Evolutionary conservation across 768 basidiomycete species (phyloP).

Genomic region (Galerina sulciceps): DNA sequence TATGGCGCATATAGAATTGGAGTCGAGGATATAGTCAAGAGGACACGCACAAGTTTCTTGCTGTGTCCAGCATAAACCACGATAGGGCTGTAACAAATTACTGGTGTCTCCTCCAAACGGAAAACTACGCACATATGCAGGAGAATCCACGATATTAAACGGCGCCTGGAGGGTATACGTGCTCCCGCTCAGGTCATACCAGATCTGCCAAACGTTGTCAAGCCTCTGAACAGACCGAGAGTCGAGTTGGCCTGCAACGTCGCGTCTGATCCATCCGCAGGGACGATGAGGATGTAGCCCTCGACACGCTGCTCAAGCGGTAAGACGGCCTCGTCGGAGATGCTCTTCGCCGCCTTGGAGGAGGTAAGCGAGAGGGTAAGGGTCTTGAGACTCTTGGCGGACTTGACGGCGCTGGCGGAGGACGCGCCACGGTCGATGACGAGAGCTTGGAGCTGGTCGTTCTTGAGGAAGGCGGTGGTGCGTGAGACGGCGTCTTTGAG

Average conservation of each 20-base stretch:
- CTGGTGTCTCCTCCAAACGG: background rate
- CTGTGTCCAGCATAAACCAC: conserved; percentile 84
- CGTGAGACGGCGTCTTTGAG: conserved; percentile 57
- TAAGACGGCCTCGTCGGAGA: conserved; percentile 57
- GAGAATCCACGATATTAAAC: conserved; percentile 61
- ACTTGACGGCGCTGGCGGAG: conserved; percentile 41
- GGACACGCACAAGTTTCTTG: conserved; percentile 66
- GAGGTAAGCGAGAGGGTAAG: conserved; percentile 49
- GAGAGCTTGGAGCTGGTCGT: conserved; percentile 63
- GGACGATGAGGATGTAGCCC: conserved; percentile 61
- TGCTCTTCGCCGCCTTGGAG: conserved; percentile 41
- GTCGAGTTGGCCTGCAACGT: conserved; percentile 64
- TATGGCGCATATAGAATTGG: background rate
- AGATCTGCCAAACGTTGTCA: conserved; percentile 79
- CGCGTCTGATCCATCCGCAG: conserved; percentile 58
- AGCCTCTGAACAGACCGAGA: conserved; percentile 70
- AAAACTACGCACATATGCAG: conserved; percentile 59
- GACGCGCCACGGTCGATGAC: conserved; percentile 64
- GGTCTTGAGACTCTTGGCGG: conserved; percentile 45
- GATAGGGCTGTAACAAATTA: conserved; percentile 54
- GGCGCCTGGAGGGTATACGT: conserved; percentile 63
- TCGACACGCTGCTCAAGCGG: conserved; percentile 61
- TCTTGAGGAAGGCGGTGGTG: conserved; percentile 44
- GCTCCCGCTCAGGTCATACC: conserved; percentile 58
- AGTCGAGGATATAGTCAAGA: background rate